phyloP scores from a whole-genome alignment of 106 monocot genomes.

The Dioscorea alata region DNA sequence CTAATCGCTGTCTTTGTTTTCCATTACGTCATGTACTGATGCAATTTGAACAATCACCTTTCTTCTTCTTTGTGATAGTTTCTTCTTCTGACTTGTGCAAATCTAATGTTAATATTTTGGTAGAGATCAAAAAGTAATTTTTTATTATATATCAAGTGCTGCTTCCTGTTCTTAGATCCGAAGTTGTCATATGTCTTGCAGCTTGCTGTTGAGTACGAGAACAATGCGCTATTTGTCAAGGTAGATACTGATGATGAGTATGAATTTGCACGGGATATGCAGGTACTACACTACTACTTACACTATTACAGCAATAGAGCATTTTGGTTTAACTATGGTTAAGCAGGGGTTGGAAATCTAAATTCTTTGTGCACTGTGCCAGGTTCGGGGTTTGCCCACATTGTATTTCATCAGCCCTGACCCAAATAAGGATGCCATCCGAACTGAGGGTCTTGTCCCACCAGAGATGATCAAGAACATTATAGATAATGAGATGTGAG shows the following conservation, averaged over 20 bases:
- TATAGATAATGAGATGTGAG: constrained; percentile 77
- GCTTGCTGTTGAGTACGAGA: constrained; percentile 81
- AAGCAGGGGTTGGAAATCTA: too few relatives aligned
- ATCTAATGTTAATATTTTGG: too few relatives aligned
- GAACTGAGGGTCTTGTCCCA: constrained; percentile 84
- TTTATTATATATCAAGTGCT: not conserved
- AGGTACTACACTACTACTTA: constrained; percentile 14
- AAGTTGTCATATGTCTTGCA: constrained; percentile 2
- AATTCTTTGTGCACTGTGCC: not conserved
- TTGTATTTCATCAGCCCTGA: constrained; percentile 87
- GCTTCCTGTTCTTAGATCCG: not conserved
- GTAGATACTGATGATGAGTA: constrained; percentile 97
- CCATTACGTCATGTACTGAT: not conserved
- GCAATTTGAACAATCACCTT: not conserved
- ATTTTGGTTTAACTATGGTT: not conserved
- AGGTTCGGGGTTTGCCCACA: constrained; percentile 84
- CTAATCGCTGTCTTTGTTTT: not conserved
- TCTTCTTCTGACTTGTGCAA: too few relatives aligned
- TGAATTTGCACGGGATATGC: constrained; percentile 76
- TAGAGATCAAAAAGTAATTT: not conserved
- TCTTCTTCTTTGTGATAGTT: not conserved
- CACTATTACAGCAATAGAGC: too few relatives aligned
- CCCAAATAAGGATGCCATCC: constrained; percentile 69
- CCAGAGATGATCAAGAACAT: constrained; percentile 72
- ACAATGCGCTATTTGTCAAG: constrained; percentile 67